Base-by-base conservation (phyloP, 306 rosid genomes). In the Ochetophila trinervis region DNA sequence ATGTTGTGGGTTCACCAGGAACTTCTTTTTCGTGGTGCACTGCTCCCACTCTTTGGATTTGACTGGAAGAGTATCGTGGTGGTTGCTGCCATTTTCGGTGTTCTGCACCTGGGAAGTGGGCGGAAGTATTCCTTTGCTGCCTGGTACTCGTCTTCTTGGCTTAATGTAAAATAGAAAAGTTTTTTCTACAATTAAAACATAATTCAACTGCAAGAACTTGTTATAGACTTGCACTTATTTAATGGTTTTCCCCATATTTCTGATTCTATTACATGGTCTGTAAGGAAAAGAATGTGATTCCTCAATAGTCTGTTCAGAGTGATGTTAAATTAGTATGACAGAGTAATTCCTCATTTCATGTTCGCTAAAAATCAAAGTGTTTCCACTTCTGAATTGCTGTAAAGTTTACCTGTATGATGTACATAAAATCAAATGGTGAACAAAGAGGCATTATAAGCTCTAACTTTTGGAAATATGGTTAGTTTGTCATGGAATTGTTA, bases 11-110 rank as follows among this genome's bases (percentile, higher is more conserved):
- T 62, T 72, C 53, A 17, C 19, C 82, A 89, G 99, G 99, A 90
- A 69, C 79, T 93, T 57, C 95, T 93, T 71, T 93, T 93, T 67
- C 96, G 96, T 18, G 99, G 99, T 42, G 90, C 94, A 0, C 73
- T 93, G 63, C 63, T 89, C 30, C 99, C 99, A 42, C 88, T 90
- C 30, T 81, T 86, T 45, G 99, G 99, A 78, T 76, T 84, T 77
- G 65, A 81, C 79, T 90, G 86, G 99, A 80, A 63, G 63, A 77
- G 99, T 67, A 66, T 85, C 49, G 68, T 71, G 76, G 64, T 81
- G 47, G 84, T 80, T 62, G 91, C 97, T 42, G 57, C 80, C 61
- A 59, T 90, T 71, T 93, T 93, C 77, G 97, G 99, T 60, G 80
- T 74, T 79, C 84, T 89, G 62, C 99, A 87, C 79, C 51, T 90